Percentiles rank a stretch among this genome's conserved stretches.
phyloP scores from a whole-genome alignment of 2,329 filamentous ascomycete genomes.

The Fusarium ambrosium region DNA sequence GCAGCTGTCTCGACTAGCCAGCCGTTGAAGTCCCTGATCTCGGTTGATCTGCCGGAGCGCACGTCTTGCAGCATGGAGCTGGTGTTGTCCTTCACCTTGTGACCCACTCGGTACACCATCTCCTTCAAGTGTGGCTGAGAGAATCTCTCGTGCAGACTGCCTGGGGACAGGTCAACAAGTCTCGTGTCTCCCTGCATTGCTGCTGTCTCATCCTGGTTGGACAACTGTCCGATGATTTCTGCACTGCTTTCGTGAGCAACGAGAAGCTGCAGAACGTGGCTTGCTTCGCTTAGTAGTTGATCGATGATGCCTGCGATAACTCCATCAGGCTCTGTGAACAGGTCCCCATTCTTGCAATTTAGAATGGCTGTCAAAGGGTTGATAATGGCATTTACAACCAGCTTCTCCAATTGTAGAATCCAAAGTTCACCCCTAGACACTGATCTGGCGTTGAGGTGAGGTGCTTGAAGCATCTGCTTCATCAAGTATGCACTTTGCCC shows the following conservation, averaged over 20 bases:
- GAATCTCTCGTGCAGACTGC: conserved; percentile 56
- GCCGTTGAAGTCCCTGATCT: conserved; percentile 72
- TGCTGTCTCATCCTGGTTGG: neutral
- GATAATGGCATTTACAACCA: conserved; percentile 83
- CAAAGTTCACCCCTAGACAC: conserved; percentile 62
- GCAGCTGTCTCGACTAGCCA: conserved; percentile 65
- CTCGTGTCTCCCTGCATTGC: conserved; percentile 4
- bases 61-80: conserved; percentile 76
- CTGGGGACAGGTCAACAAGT: conserved; percentile 33
- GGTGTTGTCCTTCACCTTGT: conserved; percentile 65
- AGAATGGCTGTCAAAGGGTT: conserved; percentile 89
- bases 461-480: conserved; percentile 57
- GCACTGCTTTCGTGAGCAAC: conserved; percentile 68
- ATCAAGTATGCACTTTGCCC: conserved; percentile 54
- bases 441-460: conserved; percentile 57
- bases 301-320: conserved; percentile 73
- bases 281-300: conserved; percentile 80
- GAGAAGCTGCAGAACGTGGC: conserved; percentile 77
- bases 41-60: conserved; percentile 63
- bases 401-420: conserved; percentile 84
- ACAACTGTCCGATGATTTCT: conserved; percentile 52
- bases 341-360: conserved; percentile 80
- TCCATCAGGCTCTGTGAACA: conserved; percentile 71
- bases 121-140: conserved; percentile 56
- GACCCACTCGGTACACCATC: conserved; percentile 62